These are phyloP conservation scores for Setaria viridis DNA, from an alignment of 202 grass and related monocot species.

Conservation along the genomic window DNA sequence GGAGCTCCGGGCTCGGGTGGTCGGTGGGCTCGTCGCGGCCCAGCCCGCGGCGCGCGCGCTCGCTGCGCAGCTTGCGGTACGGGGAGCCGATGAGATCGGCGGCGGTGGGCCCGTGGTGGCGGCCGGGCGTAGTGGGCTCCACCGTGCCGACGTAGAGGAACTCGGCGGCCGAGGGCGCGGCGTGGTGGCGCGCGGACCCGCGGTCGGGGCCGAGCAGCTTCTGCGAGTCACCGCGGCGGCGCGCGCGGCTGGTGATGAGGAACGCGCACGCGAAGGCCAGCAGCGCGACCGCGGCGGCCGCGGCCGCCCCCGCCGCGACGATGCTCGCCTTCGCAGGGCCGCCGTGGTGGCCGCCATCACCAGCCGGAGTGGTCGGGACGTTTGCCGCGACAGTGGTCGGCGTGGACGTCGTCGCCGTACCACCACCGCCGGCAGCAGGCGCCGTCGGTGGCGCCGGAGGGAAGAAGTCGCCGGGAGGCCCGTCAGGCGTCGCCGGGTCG, in stretches of 20 bases:
- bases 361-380: slow-evolving; percentile 35
- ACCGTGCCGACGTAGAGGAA: slow-evolving; percentile 90
- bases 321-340: slow-evolving; percentile 51
- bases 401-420: neutral
- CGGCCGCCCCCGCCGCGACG: slow-evolving; percentile 58
- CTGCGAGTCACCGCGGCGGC: slow-evolving; percentile 51
- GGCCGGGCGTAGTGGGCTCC: slow-evolving; percentile 58
- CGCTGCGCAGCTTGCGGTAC: slow-evolving; percentile 84
- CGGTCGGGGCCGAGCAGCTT: slow-evolving; percentile 61
- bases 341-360: slow-evolving; percentile 11
- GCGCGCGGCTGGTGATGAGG: slow-evolving; percentile 52
- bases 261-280: slow-evolving; percentile 64
- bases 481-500: slow-evolving; percentile 54
- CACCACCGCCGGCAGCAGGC: neutral
- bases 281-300: slow-evolving; percentile 54
- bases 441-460: slow-evolving; percentile 55
- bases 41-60: slow-evolving; percentile 60
- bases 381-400: slow-evolving; percentile 60
- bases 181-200: slow-evolving; percentile 32
- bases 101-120: slow-evolving; percentile 42
- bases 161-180: slow-evolving; percentile 47
- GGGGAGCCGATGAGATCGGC: slow-evolving; percentile 76
- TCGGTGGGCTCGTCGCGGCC: slow-evolving; percentile 63
- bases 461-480: slow-evolving; percentile 59
- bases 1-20: slow-evolving; percentile 89